These are phyloP conservation scores for Magnaporthales sp. DNA, from an alignment of 2,329 filamentous ascomycete species.

Conservation along the genomic window DNA sequence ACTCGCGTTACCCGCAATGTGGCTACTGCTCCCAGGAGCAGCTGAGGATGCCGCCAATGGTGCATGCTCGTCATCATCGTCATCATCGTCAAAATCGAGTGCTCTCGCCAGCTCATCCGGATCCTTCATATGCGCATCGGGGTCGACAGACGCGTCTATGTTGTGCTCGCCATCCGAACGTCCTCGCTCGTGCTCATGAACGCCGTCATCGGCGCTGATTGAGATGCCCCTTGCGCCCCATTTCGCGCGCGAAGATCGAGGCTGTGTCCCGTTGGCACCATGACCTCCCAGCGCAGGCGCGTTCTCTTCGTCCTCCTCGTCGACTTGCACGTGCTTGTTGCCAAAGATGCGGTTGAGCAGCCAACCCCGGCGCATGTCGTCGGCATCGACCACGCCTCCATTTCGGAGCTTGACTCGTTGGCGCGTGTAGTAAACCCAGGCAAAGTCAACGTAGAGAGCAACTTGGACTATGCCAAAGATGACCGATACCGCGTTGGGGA, in stretches of 20 bases:
- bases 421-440: slow-evolving; percentile 91
- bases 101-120: slow-evolving; percentile 55
- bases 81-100: slow-evolving; percentile 49
- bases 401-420: slow-evolving; percentile 89
- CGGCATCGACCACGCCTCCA: slow-evolving; percentile 81
- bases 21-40: not conserved
- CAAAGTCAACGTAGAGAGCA: slow-evolving; percentile 84
- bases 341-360: slow-evolving; percentile 72
- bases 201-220: slow-evolving; percentile 55
- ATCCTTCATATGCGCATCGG: slow-evolving; percentile 58
- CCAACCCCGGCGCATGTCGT: slow-evolving; percentile 81
- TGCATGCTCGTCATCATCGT: slow-evolving; percentile 9
- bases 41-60: slow-evolving; percentile 1
- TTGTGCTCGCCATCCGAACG: slow-evolving; percentile 30
- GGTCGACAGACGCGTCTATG: slow-evolving; percentile 40
- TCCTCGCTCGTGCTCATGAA: slow-evolving; percentile 35
- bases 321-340: slow-evolving; percentile 41
- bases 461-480: slow-evolving; percentile 88
- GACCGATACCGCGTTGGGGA: slow-evolving; percentile 64
- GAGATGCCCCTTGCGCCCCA: slow-evolving; percentile 60
- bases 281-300: slow-evolving; percentile 34
- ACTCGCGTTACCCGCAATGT: not conserved
- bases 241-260: slow-evolving; percentile 32
- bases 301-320: slow-evolving; percentile 53
- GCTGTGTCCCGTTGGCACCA: slow-evolving; percentile 15